Conservation (phyloP, 1,284 basidiomycete genomes). For the Apiotrichum brassicae region DNA sequence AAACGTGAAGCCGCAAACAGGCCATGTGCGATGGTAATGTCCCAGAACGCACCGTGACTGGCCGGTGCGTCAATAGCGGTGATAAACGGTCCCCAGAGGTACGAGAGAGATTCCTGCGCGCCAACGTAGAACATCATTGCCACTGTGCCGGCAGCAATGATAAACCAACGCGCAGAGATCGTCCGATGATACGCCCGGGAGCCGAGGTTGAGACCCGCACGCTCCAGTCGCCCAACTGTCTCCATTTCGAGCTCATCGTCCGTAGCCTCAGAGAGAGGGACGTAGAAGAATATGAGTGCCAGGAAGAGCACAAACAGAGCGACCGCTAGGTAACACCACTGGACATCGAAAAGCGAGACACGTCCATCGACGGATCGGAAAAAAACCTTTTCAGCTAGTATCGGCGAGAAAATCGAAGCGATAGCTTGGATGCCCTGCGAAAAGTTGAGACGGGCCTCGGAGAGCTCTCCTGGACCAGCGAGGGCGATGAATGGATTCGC, state of each 20-base stretch:
- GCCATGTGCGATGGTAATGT: constrained; percentile 27
- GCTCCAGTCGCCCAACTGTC: constrained; percentile 24
- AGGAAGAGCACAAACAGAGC: constrained; percentile 41
- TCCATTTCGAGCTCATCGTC: constrained; percentile 39
- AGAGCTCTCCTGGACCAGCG: constrained; percentile 40
- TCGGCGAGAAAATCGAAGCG: constrained; percentile 34
- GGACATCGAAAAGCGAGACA: constrained; percentile 34
- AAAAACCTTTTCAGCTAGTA: constrained; percentile 36
- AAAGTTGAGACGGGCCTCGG: constrained; percentile 42
- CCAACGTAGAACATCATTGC: constrained; percentile 39
- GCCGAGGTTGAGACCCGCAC: constrained; percentile 18
- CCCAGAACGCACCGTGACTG: constrained; percentile 24
- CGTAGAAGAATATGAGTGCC: constrained; percentile 44
- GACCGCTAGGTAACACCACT: constrained; percentile 46
- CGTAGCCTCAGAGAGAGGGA: constrained; percentile 37
- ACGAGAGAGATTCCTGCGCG: constrained; percentile 40
- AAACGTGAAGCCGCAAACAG: constrained; percentile 36
- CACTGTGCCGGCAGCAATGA: constrained; percentile 23
- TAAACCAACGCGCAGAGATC: constrained; percentile 19
- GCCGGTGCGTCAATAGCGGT: constrained; percentile 14
- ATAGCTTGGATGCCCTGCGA: constrained; percentile 44
- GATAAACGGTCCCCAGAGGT: constrained; percentile 27
- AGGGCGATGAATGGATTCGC: constrained; percentile 46
- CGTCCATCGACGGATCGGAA: constrained; percentile 27
- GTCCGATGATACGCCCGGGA: constrained; percentile 12